A percentile compares a stretch with the other conserved stretches of the same genome.
Conservation (phyloP, 2,329 filamentous ascomycete species). For the Aspergillus carbonarius region DNA sequence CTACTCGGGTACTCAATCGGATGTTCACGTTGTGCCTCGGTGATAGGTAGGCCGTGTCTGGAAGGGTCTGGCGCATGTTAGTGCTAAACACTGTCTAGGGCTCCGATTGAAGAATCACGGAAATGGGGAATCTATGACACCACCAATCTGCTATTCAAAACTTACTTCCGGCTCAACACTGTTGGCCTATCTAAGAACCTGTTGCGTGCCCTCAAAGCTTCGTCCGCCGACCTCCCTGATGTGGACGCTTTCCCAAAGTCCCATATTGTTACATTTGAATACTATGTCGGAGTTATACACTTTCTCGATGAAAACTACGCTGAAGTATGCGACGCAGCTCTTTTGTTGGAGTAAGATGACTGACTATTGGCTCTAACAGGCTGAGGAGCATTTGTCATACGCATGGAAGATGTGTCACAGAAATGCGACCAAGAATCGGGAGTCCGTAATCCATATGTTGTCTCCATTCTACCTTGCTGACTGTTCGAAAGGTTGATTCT, state of each 20-base stretch:
- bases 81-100: conserved; percentile 50
- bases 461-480: conserved; percentile 18
- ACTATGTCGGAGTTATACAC: conserved; percentile 88
- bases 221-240: conserved; percentile 74
- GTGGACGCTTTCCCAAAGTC: conserved; percentile 80
- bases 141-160: conserved; percentile 95
- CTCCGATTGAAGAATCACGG: conserved; percentile 79
- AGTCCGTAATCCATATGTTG: conserved; percentile 54
- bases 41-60: conserved; percentile 66
- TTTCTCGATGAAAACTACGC: conserved; percentile 94
- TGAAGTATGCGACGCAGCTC: conserved; percentile 52
- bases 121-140: conserved; percentile 99
- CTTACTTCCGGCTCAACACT: conserved; percentile 93
- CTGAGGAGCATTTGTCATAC: conserved; percentile 74
- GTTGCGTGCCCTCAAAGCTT: conserved; percentile 76
- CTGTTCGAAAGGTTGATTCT: conserved; percentile 68
- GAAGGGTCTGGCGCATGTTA: background rate
- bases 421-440: conserved; percentile 70
- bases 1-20: conserved; percentile 83
- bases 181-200: conserved; percentile 88
- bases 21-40: conserved; percentile 89
- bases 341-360: background rate
- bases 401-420: conserved; percentile 82
- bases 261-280: conserved; percentile 93
- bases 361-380: conserved; percentile 47